Base-by-base conservation (phyloP, 176 grass and related monocot species). In the Oryza officinalis region DNA sequence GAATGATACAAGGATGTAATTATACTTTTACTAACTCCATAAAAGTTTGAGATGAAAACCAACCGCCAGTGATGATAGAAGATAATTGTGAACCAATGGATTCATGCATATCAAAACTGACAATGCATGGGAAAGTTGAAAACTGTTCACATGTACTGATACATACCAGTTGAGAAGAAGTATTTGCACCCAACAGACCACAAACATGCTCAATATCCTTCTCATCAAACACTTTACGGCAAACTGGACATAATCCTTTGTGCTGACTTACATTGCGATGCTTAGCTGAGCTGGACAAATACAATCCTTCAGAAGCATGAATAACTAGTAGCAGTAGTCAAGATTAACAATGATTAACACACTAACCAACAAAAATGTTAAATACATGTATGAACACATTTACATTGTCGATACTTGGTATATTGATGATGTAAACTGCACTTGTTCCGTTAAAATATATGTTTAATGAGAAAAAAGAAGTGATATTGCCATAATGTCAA, bases 171-270 rank as follows among this genome's bases (percentile, higher is more conserved):
- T 13, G 27, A 63, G 75, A n/a, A n/a, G n/a, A 82, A 52, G 76
- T 84, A 67, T 85, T 73, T 81, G 86, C 69, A 69, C 78, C 91
- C 30, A 91, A 87, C 44, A 88, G 87, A 80, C 87, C 63, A 91
- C 37, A 69, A 65, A 89, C 91, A 87, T 98, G 96, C 73, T 95
- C 91, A 40, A 98, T 87, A 88, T 98, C 96, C 80, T 98, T 98
- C 45, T 87, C 91, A 72, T 95, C 93, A 30, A 98, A 98, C 46
- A 93, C 82, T 86, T 95, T 92, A 20, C 96, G 89, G 89, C 96
- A 98, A 88, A 98, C 91, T 80, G 96, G 93, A 37, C 96, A 98
- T 79, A 86, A 88, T 92, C 92, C 96, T 84, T 88, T 92, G 82
- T 81, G 84, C 71, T 89, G 82, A 86, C 88, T 91, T 83, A 76